phyloP scores from a whole-genome alignment of 352 stramenopile genomes.

The Phytopythium kandeliae region DNA sequence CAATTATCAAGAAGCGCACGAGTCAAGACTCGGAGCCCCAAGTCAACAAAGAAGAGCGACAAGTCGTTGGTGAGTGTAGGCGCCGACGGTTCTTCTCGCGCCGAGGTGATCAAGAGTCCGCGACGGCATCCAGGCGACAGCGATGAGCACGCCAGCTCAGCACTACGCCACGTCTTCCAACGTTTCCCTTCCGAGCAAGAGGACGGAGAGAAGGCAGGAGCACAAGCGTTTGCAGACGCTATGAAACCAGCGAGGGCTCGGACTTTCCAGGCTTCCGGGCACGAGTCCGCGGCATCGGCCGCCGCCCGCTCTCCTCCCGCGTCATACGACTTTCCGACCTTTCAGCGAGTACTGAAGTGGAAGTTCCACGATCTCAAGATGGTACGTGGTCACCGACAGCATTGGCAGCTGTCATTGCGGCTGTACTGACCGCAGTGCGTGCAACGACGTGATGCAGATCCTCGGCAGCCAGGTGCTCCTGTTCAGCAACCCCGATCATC shows the following conservation, averaged over 20 bases:
- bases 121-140: not conserved
- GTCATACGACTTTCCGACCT: constrained; percentile 33
- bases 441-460: constrained; percentile 26
- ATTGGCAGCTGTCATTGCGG: no score
- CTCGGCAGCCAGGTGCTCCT: constrained; percentile 77
- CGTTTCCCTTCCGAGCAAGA: not conserved
- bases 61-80: not conserved
- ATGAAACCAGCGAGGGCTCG: constrained; percentile 3
- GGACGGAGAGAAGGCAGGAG: not conserved
- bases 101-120: not conserved
- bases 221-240: not conserved
- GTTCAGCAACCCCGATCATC: constrained; percentile 81
- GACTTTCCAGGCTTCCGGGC: not conserved
- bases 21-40: not conserved
- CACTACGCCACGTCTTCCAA: no score
- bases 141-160: not conserved
- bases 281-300: constrained; percentile 1
- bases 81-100: not conserved
- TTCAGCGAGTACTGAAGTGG: constrained; percentile 80
- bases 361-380: constrained; percentile 87
- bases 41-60: constrained; percentile 2
- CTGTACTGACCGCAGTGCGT: not conserved
- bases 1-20: not conserved
- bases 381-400: constrained; percentile 18
- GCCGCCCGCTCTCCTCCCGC: constrained; percentile 12